Percentiles rank a stretch among this genome's conserved stretches.
Conservation (phyloP, 192 early-diverging fungal genomes). For the Pilaira anomala region DNA sequence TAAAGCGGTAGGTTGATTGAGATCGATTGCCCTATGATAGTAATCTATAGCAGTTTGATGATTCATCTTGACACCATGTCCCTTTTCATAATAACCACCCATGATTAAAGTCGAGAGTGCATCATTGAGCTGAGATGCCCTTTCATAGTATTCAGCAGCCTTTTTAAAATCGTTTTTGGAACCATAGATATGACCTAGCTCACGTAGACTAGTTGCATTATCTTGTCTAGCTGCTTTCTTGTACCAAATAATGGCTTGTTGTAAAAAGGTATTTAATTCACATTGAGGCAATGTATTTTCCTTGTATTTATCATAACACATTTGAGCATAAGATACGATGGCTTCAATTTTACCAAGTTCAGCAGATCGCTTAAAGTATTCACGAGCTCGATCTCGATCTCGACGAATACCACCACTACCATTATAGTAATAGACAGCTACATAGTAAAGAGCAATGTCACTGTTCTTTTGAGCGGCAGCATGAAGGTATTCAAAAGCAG, state of each 20-base stretch:
- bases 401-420: conserved; percentile 30
- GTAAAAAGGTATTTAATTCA: background rate
- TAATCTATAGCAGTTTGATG: conserved; percentile 22
- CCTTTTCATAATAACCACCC: conserved; percentile 42
- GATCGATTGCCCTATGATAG: conserved; percentile 28
- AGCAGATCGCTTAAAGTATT: conserved; percentile 34
- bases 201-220: conserved; percentile 26
- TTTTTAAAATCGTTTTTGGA: conserved; percentile 19
- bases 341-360: conserved; percentile 20
- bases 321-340: conserved; percentile 23
- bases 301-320: conserved; percentile 6
- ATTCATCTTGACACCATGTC: conserved; percentile 35
- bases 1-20: conserved; percentile 28
- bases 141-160: conserved; percentile 35
- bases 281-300: conserved; percentile 20
- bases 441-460: conserved; percentile 23
- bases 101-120: conserved; percentile 31
- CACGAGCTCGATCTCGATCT: conserved; percentile 30
- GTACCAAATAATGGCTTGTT: conserved; percentile 27
- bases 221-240: conserved; percentile 36
- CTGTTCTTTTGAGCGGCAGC: conserved; percentile 31
- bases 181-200: conserved; percentile 41
- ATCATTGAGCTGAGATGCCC: conserved; percentile 38
- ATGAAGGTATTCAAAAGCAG: conserved; percentile 40
- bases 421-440: conserved; percentile 35